phyloP scores from a whole-genome alignment of 306 rosid species.

The Inga laurina region DNA sequence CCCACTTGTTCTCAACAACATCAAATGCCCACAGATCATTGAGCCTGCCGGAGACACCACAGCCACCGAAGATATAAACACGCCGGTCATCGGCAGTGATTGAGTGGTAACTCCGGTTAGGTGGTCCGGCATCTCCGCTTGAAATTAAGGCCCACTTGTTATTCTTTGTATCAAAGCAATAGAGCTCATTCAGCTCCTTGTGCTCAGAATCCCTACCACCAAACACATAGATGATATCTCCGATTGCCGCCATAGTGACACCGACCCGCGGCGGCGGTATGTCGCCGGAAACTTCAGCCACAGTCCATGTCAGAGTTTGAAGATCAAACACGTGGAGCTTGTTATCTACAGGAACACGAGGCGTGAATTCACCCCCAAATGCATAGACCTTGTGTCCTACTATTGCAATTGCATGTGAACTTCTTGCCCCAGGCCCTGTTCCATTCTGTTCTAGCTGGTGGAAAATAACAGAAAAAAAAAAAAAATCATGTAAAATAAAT shows the following conservation, averaged over 20 bases:
- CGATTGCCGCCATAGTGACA: slow-evolving; percentile 67
- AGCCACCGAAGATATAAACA: slow-evolving; percentile 75
- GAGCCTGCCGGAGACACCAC: slow-evolving; percentile 78
- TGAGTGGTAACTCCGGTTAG: slow-evolving; percentile 89
- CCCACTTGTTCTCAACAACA: slow-evolving; percentile 61
- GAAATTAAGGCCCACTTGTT: slow-evolving; percentile 75
- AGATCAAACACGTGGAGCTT: slow-evolving; percentile 65
- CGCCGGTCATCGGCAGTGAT: slow-evolving; percentile 44
- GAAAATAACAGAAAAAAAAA: neutral
- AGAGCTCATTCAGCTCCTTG: slow-evolving; percentile 75
- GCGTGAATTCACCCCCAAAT: slow-evolving; percentile 83
- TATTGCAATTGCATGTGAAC: slow-evolving; percentile 82
- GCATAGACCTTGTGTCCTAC: slow-evolving; percentile 75
- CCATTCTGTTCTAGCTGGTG: slow-evolving; percentile 71
- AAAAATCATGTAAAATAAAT: neutral
- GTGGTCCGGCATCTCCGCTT: slow-evolving; percentile 54
- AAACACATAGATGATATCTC: slow-evolving; percentile 67
- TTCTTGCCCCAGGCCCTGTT: slow-evolving; percentile 75
- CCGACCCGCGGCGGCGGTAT: slow-evolving; percentile 87
- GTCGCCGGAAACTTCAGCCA: slow-evolving; percentile 51
- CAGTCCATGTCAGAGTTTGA: slow-evolving; percentile 62
- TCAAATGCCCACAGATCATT: slow-evolving; percentile 89
- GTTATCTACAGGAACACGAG: slow-evolving; percentile 92
- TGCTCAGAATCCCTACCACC: slow-evolving; percentile 89
- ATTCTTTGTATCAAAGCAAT: slow-evolving; percentile 67